Base-by-base conservation (phyloP, 805 yeast genomes). In the Kregervanrija pseudodelftensis region DNA sequence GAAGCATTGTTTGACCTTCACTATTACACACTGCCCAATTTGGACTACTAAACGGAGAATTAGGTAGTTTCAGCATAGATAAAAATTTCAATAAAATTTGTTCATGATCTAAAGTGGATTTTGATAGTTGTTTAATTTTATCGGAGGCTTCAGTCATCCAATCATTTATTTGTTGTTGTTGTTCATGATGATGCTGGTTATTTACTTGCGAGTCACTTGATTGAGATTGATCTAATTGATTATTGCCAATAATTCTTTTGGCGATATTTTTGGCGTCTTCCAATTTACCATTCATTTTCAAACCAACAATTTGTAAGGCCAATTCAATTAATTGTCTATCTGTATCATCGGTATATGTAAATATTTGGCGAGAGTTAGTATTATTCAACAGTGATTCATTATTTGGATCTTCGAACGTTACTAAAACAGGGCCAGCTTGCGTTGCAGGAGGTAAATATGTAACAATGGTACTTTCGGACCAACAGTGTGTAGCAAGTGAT, bases 211-310 rank as follows among this genome's bases (percentile, higher is more conserved):
- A 13, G 22, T 45, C 49, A 36, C 57, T 59, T 35, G n/a, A 13
- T 11, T 22, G 36, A 3, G 47, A 30, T 4, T 43, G 38, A 4
- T 36, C 43, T 16, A 39, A 28, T 40, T 42, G 45, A 43, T 67
- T 80, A 42, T 78, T 74, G 11, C 93, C 95, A 43, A 91, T 89
- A 52, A 93, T 88, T 51, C 95, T 73, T 62, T 84, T 83, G 1
- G 98, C 98, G 55, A 93, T 86, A 58, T 88, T 89, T 53, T 86
- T 79, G 2, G 98, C 97, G 64, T 91, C 97, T 59, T 93, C 98
- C 46, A 93, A 69, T 57, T 83, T 82, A 47, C 98, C 99, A 59
- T 88, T 90, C 96, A 91, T 89, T 66, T 91, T 91, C 64, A 90
- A 71, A 2, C 99, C 99, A 36, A 93, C 96, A 55, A 93, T 93